A percentile compares a stretch with the other conserved stretches of the same genome.
phyloP scores from a whole-genome alignment of 192 early-diverging fungal species.

The Dissophora globulifera region DNA sequence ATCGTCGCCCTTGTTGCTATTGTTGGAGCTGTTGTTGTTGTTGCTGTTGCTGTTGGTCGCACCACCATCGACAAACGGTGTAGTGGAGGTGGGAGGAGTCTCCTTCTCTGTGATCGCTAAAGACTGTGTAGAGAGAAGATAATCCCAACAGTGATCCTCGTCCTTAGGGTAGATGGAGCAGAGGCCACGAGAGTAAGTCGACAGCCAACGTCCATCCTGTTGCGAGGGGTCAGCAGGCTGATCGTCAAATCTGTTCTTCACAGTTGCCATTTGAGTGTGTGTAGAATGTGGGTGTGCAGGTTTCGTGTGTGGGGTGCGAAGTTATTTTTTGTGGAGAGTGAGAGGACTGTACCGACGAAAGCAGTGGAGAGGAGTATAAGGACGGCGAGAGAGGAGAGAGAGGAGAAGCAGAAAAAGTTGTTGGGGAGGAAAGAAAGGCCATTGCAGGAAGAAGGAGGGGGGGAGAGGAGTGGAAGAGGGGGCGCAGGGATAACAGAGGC shows the following conservation, averaged over 20 bases:
- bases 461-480: neutral
- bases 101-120: slow-evolving; percentile 3
- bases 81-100: neutral
- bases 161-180: slow-evolving; percentile 44
- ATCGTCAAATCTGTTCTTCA: slow-evolving; percentile 26
- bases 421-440: neutral
- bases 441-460: neutral
- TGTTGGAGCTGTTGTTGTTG: slow-evolving; percentile 3
- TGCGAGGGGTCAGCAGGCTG: neutral
- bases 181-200: slow-evolving; percentile 38
- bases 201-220: slow-evolving; percentile 12
- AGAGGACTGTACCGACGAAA: too few species aligned
- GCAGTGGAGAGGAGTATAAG: neutral
- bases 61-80: neutral
- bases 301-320: too few species aligned
- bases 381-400: neutral
- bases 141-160: slow-evolving; percentile 42
- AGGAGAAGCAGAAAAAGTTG: slow-evolving; percentile 1
- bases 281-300: neutral
- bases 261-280: slow-evolving; percentile 10
- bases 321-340: too few species aligned
- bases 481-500: too few species aligned
- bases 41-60: neutral
- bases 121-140: slow-evolving; percentile 23
- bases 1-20: neutral